A percentile compares a stretch with the other conserved stretches of the same genome.
phyloP scores from a whole-genome alignment of 805 yeast species.

The Ogataea corticis region DNA sequence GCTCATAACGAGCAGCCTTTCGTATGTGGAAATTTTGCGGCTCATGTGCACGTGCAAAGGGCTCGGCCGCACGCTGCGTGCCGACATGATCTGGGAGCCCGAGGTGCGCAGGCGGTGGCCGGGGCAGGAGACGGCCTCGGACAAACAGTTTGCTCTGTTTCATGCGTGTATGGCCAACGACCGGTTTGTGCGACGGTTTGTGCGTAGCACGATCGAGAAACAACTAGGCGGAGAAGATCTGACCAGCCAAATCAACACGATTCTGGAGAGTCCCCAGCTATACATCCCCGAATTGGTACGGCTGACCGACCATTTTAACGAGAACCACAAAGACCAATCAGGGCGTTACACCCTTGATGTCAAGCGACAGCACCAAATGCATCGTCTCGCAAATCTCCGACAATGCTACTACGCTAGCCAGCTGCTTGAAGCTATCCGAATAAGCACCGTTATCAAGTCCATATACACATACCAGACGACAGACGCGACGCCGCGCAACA shows the following conservation, averaged over 20 bases:
- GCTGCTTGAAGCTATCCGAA: conserved; percentile 19
- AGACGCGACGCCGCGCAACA: conserved; percentile 7
- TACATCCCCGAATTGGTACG: conserved; percentile 24
- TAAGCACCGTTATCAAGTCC: conserved; percentile 8
- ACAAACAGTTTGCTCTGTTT: background rate
- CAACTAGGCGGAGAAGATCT: background rate
- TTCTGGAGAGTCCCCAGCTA: conserved; percentile 1
- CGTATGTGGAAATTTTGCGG: conserved; percentile 12
- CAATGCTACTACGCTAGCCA: conserved; percentile 21
- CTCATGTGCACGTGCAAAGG: conserved; percentile 11
- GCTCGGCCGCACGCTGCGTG: conserved; percentile 8
- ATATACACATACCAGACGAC: background rate
- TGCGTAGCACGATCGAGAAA: background rate
- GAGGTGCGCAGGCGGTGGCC: conserved; percentile 5
- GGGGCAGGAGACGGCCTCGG: conserved; percentile 10
- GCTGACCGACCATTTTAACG: conserved; percentile 20
- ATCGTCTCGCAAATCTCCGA: conserved; percentile 13
- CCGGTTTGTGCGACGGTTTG: too few relatives aligned
- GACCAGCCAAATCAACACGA: background rate
- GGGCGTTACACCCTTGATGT: background rate
- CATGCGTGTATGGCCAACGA: background rate
- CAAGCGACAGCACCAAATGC: conserved; percentile 2
- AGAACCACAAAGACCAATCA: background rate
- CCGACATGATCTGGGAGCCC: conserved; percentile 24
- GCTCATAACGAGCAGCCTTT: conserved; percentile 9